Evolutionary conservation across 768 basidiomycete genomes (phyloP), one percentile per base, ranked within the genome.

Genomic region (Gloeopeniophorella convolvens): DNA sequence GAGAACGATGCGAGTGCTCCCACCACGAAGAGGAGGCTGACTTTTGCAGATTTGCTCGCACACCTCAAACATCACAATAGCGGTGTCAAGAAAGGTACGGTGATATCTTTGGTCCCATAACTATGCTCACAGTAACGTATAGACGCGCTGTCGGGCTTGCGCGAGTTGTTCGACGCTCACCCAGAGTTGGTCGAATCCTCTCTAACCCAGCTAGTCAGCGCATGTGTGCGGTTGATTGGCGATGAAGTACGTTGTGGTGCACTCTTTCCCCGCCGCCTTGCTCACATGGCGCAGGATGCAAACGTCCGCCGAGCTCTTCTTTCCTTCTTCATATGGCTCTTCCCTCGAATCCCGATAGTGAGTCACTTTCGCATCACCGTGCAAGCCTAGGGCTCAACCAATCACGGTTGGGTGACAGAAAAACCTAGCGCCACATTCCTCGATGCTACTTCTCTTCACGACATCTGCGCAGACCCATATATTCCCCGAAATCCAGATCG

Each of bases 381-480:
- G 24, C 9, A 45, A 18, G 6, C 7, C 11, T 33, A 35, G 23
- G 13, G n/a, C 28, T 5, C n/a, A 20, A 16, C 18, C 44, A 5
- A 51, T 54, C 35, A 11, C 5, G 24, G 28, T 36, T 46, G 43
- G 31, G 43, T 26, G 35, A 33, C 58, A 94, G 91, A 74, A 82
- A 33, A 73, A 80, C 43, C 66, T 97, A 1, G 51, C 70, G 1
- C 92, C 94, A 4, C 89, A 96, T 61, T 72, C 85, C 0, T 71
- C 88, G 1, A 60, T 82, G 0, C 71, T 97, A 5, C 72, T 97
- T 20, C 78, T 98, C 13, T 95, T 93, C 63, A 81, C 82, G 0
- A 83, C 89, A 5, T 95, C 93, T 9, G 90, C 91, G 0, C 85
- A 94, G 64, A 93, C 90, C 0, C 88, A 94, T 60, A 95, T 98